Conservation (phyloP, 208 protist species). For the Trypanosomatidae sp. region DNA sequence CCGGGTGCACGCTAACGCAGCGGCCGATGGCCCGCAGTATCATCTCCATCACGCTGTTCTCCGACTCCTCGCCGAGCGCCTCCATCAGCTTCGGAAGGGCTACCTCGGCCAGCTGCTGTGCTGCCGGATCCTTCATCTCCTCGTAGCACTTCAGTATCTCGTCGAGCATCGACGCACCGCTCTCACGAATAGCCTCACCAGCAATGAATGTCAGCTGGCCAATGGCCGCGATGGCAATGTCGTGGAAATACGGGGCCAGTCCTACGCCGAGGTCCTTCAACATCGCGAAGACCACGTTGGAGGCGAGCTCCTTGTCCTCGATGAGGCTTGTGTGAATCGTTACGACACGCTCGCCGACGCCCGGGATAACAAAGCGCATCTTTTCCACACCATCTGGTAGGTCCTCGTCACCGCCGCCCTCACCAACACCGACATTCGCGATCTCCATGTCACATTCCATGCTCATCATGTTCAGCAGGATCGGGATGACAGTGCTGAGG, state of each 20-base stretch:
- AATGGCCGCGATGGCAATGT: conserved; percentile 65
- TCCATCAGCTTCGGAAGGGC: conserved; percentile 54
- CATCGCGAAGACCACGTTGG: conserved; percentile 73
- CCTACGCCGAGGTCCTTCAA: conserved; percentile 55
- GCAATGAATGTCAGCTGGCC: conserved; percentile 60
- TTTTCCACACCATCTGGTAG: conserved; percentile 41
- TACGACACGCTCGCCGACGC: conserved; percentile 68
- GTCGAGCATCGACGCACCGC: conserved; percentile 71
- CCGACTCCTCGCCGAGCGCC: conserved; percentile 64
- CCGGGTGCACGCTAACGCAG: conserved; percentile 60
- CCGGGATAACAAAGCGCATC: conserved; percentile 68
- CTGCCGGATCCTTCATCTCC: conserved; percentile 32
- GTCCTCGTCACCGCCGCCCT: conserved; percentile 55
- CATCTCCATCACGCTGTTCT: conserved; percentile 58
- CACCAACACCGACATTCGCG: conserved; percentile 59
- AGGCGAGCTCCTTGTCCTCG: conserved; percentile 88
- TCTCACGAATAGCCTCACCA: conserved; percentile 68
- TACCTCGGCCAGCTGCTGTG: conserved; percentile 48
- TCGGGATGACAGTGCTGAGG: conserved; percentile 64
- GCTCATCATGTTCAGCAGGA: conserved; percentile 75
- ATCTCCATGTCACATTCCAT: conserved; percentile 73
- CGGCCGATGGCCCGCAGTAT: conserved; percentile 61
- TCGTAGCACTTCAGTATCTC: conserved; percentile 59
- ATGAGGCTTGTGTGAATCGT: conserved; percentile 82
- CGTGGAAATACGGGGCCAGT: conserved; percentile 57